Conservation (phyloP, 805 yeast species). For the Kodamaea hsintzibuensis region DNA sequence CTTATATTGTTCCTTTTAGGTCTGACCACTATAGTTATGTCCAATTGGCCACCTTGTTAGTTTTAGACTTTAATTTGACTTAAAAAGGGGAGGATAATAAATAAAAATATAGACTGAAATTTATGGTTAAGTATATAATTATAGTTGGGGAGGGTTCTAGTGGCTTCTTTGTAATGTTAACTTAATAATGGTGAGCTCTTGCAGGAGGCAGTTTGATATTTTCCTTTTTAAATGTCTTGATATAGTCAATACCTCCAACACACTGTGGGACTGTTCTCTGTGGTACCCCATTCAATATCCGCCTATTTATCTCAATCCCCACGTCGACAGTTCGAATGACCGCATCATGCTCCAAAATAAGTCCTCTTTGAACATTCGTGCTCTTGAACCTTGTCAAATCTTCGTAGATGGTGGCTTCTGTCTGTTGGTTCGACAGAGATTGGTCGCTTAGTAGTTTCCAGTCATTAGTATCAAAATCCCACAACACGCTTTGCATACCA, state of each 20-base stretch:
- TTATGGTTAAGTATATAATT: no score
- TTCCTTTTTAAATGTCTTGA: slow-evolving; percentile 34
- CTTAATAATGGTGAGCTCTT: background rate
- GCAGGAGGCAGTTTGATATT: background rate
- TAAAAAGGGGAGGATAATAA: background rate
- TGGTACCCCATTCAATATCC: slow-evolving; percentile 50
- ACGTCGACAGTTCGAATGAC: slow-evolving; percentile 63
- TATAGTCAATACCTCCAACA: slow-evolving; percentile 65
- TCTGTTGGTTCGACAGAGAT: slow-evolving; percentile 10
- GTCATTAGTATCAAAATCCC: slow-evolving; percentile 92
- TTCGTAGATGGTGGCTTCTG: slow-evolving; percentile 51
- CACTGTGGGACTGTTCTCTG: slow-evolving; percentile 82
- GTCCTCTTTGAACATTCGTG: slow-evolving; percentile 44
- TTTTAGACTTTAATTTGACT: background rate
- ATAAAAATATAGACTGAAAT: no score
- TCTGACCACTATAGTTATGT: background rate
- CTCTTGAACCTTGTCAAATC: slow-evolving; percentile 58
- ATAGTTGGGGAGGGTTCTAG: no score
- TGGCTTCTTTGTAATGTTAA: no score
- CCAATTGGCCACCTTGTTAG: no score
- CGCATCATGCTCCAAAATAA: slow-evolving; percentile 88
- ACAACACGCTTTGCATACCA: slow-evolving; percentile 83
- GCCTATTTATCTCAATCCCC: slow-evolving; percentile 55
- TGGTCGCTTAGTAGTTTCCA: slow-evolving; percentile 61
- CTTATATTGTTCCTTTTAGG: background rate